Conservation (phyloP, 139 green algal species). For the Pycnococcus provasolii region DNA sequence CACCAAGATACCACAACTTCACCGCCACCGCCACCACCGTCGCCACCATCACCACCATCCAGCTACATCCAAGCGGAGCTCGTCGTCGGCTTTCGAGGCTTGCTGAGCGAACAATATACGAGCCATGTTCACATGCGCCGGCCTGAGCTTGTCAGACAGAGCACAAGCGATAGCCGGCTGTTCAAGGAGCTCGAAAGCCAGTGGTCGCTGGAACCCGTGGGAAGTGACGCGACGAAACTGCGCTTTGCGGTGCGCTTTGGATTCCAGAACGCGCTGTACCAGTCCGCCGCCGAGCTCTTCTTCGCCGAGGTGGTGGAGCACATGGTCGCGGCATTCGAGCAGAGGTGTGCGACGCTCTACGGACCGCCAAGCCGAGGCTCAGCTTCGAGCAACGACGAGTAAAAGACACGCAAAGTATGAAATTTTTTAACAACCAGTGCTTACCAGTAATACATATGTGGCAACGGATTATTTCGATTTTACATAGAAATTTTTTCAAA, state of each 20-base stretch:
- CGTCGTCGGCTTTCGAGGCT: slow-evolving; percentile 73
- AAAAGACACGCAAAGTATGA: too few species aligned
- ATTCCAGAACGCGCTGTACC: slow-evolving; percentile 73
- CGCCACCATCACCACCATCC: neutral
- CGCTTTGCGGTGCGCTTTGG: slow-evolving; percentile 75
- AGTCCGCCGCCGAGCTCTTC: slow-evolving; percentile 39
- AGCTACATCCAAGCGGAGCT: slow-evolving; percentile 78
- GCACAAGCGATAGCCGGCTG: slow-evolving; percentile 50
- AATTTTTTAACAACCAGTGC: too few species aligned
- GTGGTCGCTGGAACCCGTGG: slow-evolving; percentile 58
- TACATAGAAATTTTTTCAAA: too few species aligned
- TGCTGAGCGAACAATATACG: slow-evolving; percentile 69
- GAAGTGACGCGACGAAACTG: slow-evolving; percentile 51
- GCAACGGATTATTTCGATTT: too few species aligned
- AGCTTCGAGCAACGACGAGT: too few species aligned
- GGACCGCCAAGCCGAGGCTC: slow-evolving; percentile 31
- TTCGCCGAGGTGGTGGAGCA: slow-evolving; percentile 65
- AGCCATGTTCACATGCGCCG: slow-evolving; percentile 48
- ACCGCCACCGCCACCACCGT: neutral
- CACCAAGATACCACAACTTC: slow-evolving; percentile 10
- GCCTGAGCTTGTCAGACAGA: neutral
- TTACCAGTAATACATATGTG: too few species aligned
- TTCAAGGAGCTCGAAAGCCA: slow-evolving; percentile 71
- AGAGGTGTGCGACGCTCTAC: slow-evolving; percentile 59
- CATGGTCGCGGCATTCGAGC: slow-evolving; percentile 79